These are phyloP conservation scores for Penicillium desertorum DNA, from an alignment of 495 filamentous ascomycete genomes.

Conservation along the genomic window DNA sequence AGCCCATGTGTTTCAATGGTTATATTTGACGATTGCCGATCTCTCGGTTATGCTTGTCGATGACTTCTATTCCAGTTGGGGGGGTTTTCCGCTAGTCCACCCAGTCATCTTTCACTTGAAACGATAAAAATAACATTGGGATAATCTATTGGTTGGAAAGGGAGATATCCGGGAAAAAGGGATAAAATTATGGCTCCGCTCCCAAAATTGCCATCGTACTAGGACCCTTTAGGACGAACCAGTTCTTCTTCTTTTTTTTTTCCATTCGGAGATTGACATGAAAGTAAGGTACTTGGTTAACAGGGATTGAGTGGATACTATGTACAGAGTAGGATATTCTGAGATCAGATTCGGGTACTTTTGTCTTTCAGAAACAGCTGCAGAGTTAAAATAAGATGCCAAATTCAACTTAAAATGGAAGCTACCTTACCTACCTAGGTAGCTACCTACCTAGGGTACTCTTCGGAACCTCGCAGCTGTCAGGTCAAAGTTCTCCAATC, in stretches of 20 bases:
- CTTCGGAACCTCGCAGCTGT: constrained; percentile 9
- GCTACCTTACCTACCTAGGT: background rate
- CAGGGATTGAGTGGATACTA: constrained; percentile 5
- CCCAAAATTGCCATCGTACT: background rate
- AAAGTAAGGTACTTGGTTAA: background rate
- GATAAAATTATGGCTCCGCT: background rate
- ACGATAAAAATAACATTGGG: constrained; percentile 1
- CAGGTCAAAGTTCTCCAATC: constrained; percentile 3
- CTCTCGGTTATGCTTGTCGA: constrained; percentile 24
- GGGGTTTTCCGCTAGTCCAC: constrained; percentile 11
- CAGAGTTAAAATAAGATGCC: no score
- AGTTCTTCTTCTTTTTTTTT: constrained; percentile 6
- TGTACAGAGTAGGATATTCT: no score
- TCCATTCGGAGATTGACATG: background rate
- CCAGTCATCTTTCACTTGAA: constrained; percentile 21
- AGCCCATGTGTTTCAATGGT: constrained; percentile 15
- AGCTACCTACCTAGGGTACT: no score
- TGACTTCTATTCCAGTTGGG: constrained; percentile 26
- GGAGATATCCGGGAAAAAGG: background rate
- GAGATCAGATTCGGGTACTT: no score
- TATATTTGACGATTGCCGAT: constrained; percentile 38
- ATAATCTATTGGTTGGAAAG: background rate
- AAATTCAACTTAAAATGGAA: no score
- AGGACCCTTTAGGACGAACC: constrained; percentile 4
- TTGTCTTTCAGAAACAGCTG: no score